Evolutionary conservation across 1,284 basidiomycete species (phyloP), one percentile per base, ranked within the genome.

Genomic region (Limonomyces culmigenus): DNA sequence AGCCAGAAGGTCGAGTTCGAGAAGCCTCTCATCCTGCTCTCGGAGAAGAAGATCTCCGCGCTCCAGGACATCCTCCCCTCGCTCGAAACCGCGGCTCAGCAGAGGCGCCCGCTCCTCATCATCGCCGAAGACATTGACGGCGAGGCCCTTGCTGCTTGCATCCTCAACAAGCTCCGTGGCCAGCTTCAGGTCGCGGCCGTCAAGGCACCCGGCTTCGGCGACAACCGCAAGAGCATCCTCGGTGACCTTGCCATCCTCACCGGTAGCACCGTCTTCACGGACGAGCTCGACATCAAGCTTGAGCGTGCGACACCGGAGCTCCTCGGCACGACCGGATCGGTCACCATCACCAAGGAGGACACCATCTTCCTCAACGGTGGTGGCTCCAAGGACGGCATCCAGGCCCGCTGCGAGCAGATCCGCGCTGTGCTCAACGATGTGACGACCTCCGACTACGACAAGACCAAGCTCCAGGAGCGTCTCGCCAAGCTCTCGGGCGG

Each of bases 281-380:
- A 97, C 54, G 93, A 98, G 56, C 74, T 98, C 46, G 93, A 96
- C 61, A 84, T 95, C 65, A 96, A 97, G 65, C 83, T 97, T 42
- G 91, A 97, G 56, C 78, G 79, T 44, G 85, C 84, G 19, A 91
- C 87, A 3, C 61, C 72, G 16, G 89, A 97, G 54, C 62, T 96
- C 53, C 81, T 98, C 45, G 93, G 93, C 41, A 79, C 81, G 20
- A 87, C 88, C 11, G 93, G 91, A 33, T 78, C 79, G 31, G 81
- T 95, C 47, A 91, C 89, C 33, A 76, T 97, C 58, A 97, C 93
- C 49, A 98, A 98, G 67, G 93, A 98, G 50, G 93, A 97, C 63
- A 96, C 91, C 15, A 93, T 98, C 57, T 59, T 97, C 53, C 74
- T 98, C 48, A 93, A 97, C 55, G 92, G 93, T 36, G 80, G 79